Conservation (phyloP, 1,284 basidiomycete species). For the Fomitopsis schrenkii region DNA sequence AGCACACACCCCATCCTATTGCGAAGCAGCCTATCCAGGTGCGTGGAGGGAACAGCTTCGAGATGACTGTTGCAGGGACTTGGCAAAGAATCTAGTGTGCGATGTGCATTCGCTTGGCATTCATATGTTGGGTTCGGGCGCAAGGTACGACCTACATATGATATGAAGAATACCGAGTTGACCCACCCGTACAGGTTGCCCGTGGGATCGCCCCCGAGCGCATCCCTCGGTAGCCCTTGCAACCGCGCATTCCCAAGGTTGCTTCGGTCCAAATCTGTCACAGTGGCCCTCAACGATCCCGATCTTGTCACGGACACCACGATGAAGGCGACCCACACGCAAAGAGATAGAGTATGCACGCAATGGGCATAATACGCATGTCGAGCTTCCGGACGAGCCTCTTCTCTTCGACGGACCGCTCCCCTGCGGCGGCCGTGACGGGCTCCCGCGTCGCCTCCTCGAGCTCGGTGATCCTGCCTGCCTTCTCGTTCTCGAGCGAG, state of each 20-base stretch:
- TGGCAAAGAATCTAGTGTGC: conserved; percentile 59
- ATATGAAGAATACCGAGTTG: conserved; percentile 71
- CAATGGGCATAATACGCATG: conserved; percentile 61
- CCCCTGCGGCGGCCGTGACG: not conserved
- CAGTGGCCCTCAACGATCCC: not conserved
- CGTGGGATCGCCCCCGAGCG: conserved; percentile 61
- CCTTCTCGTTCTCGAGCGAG: conserved; percentile 11
- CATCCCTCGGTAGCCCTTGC: conserved; percentile 61
- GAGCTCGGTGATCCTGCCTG: conserved; percentile 1
- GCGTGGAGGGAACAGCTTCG: conserved; percentile 64
- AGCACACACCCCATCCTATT: conserved; percentile 67
- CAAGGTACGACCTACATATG: conserved; percentile 49
- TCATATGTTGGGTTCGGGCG: not conserved
- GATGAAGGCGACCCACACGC: conserved; percentile 47
- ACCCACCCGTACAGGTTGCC: conserved; percentile 71
- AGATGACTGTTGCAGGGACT: conserved; percentile 62
- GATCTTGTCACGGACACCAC: not conserved
- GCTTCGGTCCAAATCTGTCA: conserved; percentile 63
- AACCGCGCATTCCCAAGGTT: conserved; percentile 76
- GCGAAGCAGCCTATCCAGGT: conserved; percentile 64
- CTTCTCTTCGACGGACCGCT: conserved; percentile 41
- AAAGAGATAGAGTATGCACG: conserved; percentile 70
- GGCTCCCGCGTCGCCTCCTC: not conserved
- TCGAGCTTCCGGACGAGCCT: conserved; percentile 65
- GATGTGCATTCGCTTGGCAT: not conserved